Conservation (phyloP, 2,329 filamentous ascomycete genomes). For the Rasamsonia emersonii region DNA sequence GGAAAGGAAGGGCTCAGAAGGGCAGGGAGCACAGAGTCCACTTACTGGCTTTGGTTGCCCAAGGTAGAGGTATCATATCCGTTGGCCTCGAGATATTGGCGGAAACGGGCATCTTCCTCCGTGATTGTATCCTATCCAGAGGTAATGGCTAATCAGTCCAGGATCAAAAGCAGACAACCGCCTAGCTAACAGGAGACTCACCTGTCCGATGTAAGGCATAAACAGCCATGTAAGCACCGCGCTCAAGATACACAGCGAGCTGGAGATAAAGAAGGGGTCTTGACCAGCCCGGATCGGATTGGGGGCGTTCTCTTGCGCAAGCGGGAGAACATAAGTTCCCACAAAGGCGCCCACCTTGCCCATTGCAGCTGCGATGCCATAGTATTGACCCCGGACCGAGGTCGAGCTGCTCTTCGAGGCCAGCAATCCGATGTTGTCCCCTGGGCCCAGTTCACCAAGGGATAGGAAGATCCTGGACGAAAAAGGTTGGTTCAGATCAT, state of each 20-base stretch:
- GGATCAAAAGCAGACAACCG: background rate
- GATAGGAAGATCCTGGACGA: conserved; percentile 56
- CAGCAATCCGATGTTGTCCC: conserved; percentile 82
- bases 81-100: conserved; percentile 60
- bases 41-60: conserved; percentile 29
- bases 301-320: conserved; percentile 53
- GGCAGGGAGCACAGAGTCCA: background rate
- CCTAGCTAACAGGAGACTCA: conserved; percentile 15
- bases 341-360: conserved; percentile 61
- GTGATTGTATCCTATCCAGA: conserved; percentile 66
- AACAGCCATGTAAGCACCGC: conserved; percentile 58
- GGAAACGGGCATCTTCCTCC: conserved; percentile 66
- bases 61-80: conserved; percentile 65
- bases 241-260: conserved; percentile 65
- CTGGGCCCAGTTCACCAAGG: conserved; percentile 73
- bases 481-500: background rate
- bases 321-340: conserved; percentile 72
- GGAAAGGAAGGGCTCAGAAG: no score
- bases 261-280: conserved; percentile 84
- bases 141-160: conserved; percentile 13
- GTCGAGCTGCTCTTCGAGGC: conserved; percentile 85
- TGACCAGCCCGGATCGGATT: conserved; percentile 56
- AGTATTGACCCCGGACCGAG: conserved; percentile 71
- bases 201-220: conserved; percentile 63
- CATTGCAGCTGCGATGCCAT: conserved; percentile 42